Conservation (phyloP, 164 flowering plant species). For the Houttuynia cordata region DNA sequence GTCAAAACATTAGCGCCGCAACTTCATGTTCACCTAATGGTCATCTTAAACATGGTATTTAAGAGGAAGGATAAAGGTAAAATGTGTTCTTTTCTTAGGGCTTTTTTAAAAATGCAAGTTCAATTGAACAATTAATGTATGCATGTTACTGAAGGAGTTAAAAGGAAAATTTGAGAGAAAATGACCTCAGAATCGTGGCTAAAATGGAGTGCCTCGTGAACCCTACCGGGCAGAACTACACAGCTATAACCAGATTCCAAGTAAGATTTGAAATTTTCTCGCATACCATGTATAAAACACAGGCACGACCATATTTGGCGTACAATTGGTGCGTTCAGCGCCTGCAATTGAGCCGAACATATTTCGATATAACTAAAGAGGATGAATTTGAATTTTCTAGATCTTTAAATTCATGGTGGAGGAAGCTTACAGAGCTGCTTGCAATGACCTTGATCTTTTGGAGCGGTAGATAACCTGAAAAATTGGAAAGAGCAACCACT, state of each 20-base stretch:
- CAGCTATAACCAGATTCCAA: slow-evolving; percentile 79
- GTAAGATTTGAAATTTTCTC: slow-evolving; percentile 56
- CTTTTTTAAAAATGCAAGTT: no score
- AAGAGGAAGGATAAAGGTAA: no score
- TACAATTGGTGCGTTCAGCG: slow-evolving; percentile 75
- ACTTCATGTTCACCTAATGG: no score
- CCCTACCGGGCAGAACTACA: slow-evolving; percentile 89
- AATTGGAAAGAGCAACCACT: slow-evolving; percentile 60
- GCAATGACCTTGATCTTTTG: slow-evolving; percentile 81
- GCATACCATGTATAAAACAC: slow-evolving; percentile 68
- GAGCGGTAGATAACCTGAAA: slow-evolving; percentile 70
- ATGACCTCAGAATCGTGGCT: slow-evolving; percentile 69
- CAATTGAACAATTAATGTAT: no score
- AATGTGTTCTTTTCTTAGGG: no score
- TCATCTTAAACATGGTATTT: no score
- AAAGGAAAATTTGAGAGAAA: no score
- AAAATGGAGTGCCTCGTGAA: slow-evolving; percentile 64
- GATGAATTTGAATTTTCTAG: not conserved
- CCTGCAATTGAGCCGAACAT: slow-evolving; percentile 23
- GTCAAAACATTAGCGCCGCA: no score
- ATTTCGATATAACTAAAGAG: not conserved
- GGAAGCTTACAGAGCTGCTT: slow-evolving; percentile 61
- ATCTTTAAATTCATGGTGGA: no score
- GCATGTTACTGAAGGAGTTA: no score
- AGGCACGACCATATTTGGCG: slow-evolving; percentile 95